Percentiles rank a stretch among this genome's conserved stretches.
These are phyloP conservation scores for Aspergillus cejpii DNA, from an alignment of 2,329 filamentous ascomycete genomes.

Conservation along the genomic window DNA sequence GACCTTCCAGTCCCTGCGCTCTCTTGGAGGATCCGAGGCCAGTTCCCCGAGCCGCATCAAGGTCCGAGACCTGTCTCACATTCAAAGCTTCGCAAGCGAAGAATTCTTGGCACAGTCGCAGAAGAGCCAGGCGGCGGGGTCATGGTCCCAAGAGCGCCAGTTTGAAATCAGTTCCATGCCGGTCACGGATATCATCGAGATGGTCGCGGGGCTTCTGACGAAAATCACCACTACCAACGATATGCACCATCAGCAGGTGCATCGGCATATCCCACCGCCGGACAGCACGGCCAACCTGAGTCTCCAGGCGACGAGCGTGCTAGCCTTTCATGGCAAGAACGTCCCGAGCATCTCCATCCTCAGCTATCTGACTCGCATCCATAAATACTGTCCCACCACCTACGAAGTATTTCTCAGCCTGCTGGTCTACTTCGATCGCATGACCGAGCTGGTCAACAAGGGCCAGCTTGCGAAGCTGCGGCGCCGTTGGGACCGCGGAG, in stretches of 20 bases:
- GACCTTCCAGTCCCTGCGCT: slow-evolving; percentile 41
- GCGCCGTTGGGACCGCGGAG: slow-evolving; percentile 19
- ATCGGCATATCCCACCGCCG: slow-evolving; percentile 61
- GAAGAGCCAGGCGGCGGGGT: slow-evolving; percentile 36
- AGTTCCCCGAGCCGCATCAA: slow-evolving; percentile 59
- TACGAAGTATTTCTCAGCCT: slow-evolving; percentile 96
- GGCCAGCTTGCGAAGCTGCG: slow-evolving; percentile 60
- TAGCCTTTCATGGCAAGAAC: slow-evolving; percentile 97
- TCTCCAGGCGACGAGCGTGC: slow-evolving; percentile 63
- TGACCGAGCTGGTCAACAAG: slow-evolving; percentile 93
- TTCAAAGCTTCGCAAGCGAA: slow-evolving; percentile 77
- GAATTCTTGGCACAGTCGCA: slow-evolving; percentile 58
- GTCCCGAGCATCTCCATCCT: slow-evolving; percentile 94
- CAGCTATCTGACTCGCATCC: slow-evolving; percentile 90
- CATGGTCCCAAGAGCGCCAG: slow-evolving; percentile 50
- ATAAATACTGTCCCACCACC: slow-evolving; percentile 97
- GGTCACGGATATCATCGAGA: slow-evolving; percentile 94
- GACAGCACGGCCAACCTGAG: slow-evolving; percentile 55
- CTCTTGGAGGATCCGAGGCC: slow-evolving; percentile 38
- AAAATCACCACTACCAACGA: slow-evolving; percentile 98
- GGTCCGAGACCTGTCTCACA: slow-evolving; percentile 82
- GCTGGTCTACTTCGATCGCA: slow-evolving; percentile 95
- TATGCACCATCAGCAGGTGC: slow-evolving; percentile 81
- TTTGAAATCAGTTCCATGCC: slow-evolving; percentile 99
- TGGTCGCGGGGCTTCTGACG: slow-evolving; percentile 92